A percentile compares a stretch with the other conserved stretches of the same genome.
These are phyloP conservation scores for Fusarium pseudonygamai DNA, from an alignment of 2,329 filamentous ascomycete genomes.

Conservation along the genomic window DNA sequence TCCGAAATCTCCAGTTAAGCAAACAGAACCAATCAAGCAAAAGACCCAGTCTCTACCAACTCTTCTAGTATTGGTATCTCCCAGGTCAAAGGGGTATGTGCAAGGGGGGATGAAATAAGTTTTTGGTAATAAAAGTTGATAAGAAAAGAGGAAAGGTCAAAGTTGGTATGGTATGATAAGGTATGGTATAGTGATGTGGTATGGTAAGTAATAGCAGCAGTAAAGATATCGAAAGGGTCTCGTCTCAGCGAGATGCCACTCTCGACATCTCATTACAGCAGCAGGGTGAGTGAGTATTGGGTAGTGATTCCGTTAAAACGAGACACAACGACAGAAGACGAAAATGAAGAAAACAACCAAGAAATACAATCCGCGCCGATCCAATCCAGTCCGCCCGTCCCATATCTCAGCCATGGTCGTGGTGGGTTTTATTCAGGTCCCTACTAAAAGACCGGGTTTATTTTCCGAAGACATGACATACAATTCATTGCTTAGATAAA, in stretches of 20 bases:
- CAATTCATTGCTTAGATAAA: slow-evolving; percentile 53
- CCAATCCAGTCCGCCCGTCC: slow-evolving; percentile 42
- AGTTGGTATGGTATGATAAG: background rate
- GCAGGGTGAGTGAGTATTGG: slow-evolving; percentile 17
- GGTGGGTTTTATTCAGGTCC: slow-evolving; percentile 22
- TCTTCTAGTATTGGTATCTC: slow-evolving; percentile 12
- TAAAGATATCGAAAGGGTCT: slow-evolving; percentile 3
- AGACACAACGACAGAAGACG: slow-evolving; percentile 28
- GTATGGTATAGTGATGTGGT: slow-evolving; percentile 29
- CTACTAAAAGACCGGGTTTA: slow-evolving; percentile 9
- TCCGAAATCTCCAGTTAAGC: slow-evolving; percentile 17
- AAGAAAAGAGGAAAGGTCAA: slow-evolving; percentile 6
- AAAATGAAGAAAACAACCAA: slow-evolving; percentile 31
- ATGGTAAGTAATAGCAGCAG: slow-evolving; percentile 20
- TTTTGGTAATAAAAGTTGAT: slow-evolving; percentile 20
- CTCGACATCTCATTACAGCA: slow-evolving; percentile 20
- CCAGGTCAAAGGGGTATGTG: slow-evolving; percentile 34
- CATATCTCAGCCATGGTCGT: slow-evolving; percentile 38
- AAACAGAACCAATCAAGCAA: slow-evolving; percentile 27
- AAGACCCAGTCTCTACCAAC: slow-evolving; percentile 16
- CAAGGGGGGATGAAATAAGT: slow-evolving; percentile 1
- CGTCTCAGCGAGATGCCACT: slow-evolving; percentile 6
- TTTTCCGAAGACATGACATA: slow-evolving; percentile 35
- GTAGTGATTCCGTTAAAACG: slow-evolving; percentile 33
- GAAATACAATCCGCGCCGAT: slow-evolving; percentile 42